Conservation (phyloP, 345 rosid genomes). For the Salix exigua region DNA sequence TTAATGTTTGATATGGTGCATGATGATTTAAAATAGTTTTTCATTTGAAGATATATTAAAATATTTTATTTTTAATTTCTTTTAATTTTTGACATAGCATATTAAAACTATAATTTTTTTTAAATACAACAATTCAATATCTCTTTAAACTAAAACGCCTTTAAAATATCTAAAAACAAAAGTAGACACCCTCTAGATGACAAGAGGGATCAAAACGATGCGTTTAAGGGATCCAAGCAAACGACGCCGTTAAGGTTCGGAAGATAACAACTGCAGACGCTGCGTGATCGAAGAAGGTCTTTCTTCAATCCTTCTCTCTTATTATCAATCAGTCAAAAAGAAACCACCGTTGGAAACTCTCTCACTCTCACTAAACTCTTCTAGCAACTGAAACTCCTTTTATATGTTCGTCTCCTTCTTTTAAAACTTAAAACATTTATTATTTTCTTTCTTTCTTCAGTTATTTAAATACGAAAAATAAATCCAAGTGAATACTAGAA, state of each 20-base stretch:
- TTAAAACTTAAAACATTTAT: not conserved
- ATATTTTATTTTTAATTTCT: too few relatives aligned
- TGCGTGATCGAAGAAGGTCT: not conserved
- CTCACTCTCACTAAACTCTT: not conserved
- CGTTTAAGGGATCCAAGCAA: not conserved
- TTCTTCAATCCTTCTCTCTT: not conserved
- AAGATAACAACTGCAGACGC: not conserved
- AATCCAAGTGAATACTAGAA: not conserved
- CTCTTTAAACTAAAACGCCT: too few relatives aligned
- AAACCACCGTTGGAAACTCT: not conserved
- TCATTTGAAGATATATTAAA: too few relatives aligned
- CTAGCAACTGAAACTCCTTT: not conserved
- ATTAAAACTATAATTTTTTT: too few relatives aligned
- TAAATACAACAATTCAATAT: too few relatives aligned
- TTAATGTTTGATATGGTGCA: too few relatives aligned
- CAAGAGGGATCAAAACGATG: too few relatives aligned
- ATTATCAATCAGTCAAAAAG: not conserved
- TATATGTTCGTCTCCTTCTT: not conserved
- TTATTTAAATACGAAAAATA: too few relatives aligned
- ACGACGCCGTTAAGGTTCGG: not conserved
- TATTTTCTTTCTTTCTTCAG: not conserved
- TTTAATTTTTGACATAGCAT: too few relatives aligned
- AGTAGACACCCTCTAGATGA: too few relatives aligned
- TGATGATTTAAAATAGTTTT: too few relatives aligned
- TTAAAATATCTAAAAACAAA: too few relatives aligned